phyloP scores from a whole-genome alignment of 1,284 basidiomycete species.

The Sutorius eximius region DNA sequence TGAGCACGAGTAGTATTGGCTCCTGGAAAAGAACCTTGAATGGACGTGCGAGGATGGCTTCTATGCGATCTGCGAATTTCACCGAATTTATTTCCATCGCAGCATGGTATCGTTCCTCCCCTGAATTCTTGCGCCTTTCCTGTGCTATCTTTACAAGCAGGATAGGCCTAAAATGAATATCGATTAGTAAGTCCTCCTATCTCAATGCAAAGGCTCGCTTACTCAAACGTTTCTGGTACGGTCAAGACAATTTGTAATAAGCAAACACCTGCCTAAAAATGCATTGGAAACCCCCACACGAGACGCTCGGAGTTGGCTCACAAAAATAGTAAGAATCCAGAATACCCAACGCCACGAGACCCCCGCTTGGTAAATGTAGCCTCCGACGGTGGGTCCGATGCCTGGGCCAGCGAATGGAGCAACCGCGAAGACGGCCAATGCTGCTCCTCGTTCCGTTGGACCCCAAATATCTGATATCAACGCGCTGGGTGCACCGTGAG shows the following conservation, averaged over 20 bases:
- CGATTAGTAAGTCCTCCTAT: background rate
- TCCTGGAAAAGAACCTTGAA: slow-evolving; percentile 73
- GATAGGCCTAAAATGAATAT: slow-evolving; percentile 42
- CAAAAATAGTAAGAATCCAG: slow-evolving; percentile 70
- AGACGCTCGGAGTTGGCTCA: slow-evolving; percentile 32
- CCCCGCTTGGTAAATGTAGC: slow-evolving; percentile 41
- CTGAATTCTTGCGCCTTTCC: slow-evolving; percentile 51
- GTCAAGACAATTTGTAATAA: slow-evolving; percentile 59
- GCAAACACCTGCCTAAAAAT: slow-evolving; percentile 42
- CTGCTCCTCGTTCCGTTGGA: slow-evolving; percentile 63
- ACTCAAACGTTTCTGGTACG: slow-evolving; percentile 73
- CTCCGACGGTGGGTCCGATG: slow-evolving; percentile 62
- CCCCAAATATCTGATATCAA: slow-evolving; percentile 70
- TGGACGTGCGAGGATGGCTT: slow-evolving; percentile 56
- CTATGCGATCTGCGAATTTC: slow-evolving; percentile 42
- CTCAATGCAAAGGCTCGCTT: slow-evolving; percentile 18
- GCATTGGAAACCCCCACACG: slow-evolving; percentile 1
- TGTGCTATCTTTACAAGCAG: slow-evolving; percentile 52
- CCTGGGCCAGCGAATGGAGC: slow-evolving; percentile 79
- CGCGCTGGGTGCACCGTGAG: slow-evolving; percentile 35
- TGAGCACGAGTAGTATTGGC: slow-evolving; percentile 75
- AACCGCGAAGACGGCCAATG: slow-evolving; percentile 66
- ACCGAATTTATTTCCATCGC: slow-evolving; percentile 45
- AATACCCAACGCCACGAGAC: slow-evolving; percentile 74
- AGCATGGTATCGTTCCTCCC: slow-evolving; percentile 64